These are phyloP conservation scores for Corylus avellana DNA, from an alignment of 306 rosid genomes.

Conservation along the genomic window DNA sequence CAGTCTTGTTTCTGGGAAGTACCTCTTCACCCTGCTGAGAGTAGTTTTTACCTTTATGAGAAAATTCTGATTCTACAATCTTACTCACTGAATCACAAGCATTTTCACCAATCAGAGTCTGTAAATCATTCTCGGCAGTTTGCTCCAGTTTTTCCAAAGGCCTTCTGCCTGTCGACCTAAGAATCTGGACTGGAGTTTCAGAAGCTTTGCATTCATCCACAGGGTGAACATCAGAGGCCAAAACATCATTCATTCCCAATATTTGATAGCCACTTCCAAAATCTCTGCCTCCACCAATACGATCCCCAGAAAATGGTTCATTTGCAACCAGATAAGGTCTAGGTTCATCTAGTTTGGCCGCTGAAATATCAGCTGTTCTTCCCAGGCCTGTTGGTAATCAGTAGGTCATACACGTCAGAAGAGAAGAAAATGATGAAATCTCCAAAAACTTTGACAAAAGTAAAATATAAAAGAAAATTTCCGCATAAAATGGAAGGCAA, in stretches of 20 bases:
- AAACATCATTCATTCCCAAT: constrained; percentile 29
- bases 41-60: constrained; percentile 22
- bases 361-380: constrained; percentile 25
- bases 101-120: constrained; percentile 28
- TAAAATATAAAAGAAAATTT: constrained; percentile 11
- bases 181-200: constrained; percentile 23
- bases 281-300: constrained; percentile 30
- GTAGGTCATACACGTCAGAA: constrained; percentile 14
- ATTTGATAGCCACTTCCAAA: constrained; percentile 30
- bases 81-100: constrained; percentile 30
- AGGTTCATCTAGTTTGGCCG: constrained; percentile 34
- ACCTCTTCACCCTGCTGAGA: constrained; percentile 32
- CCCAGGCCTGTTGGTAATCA: constrained; percentile 41
- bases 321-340: constrained; percentile 31
- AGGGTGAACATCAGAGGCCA: constrained; percentile 23
- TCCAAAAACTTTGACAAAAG: constrained; percentile 8
- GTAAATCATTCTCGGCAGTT: constrained; percentile 59
- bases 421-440: constrained; percentile 16
- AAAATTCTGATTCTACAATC: constrained; percentile 28
- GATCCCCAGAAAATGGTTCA: constrained; percentile 33
- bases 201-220: constrained; percentile 29
- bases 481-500: constrained; percentile 8
- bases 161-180: constrained; percentile 33
- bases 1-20: constrained; percentile 21
- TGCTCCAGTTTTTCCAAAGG: constrained; percentile 45